phyloP scores from a whole-genome alignment of 148 eudicot species.

The Rhododendron henanense region DNA sequence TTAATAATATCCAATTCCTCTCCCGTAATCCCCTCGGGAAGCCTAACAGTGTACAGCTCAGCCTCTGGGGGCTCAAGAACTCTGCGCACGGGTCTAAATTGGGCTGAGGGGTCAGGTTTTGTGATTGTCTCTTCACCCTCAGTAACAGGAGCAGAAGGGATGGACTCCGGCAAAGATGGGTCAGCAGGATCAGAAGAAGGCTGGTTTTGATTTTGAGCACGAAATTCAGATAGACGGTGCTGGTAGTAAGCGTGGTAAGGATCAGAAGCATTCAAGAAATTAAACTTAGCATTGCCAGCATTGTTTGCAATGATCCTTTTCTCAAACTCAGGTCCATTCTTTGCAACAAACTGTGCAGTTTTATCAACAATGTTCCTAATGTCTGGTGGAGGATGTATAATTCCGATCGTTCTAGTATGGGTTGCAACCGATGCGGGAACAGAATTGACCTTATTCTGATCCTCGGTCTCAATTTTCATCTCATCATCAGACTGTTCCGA shows the following conservation, averaged over 20 bases:
- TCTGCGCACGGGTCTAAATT: conserved; percentile 47
- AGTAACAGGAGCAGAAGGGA: conserved; percentile 23
- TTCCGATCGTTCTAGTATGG: conserved; percentile 50
- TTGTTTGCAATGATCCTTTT: conserved; percentile 58
- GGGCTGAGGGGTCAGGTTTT: conserved; percentile 52
- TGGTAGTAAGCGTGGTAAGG: conserved; percentile 62
- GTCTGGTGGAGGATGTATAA: conserved; percentile 63
- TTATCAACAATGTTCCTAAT: conserved; percentile 60
- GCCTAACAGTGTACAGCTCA: conserved; percentile 58
- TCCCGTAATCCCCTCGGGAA: conserved; percentile 61
- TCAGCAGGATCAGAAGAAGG: conserved; percentile 24
- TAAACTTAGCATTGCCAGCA: conserved; percentile 54
- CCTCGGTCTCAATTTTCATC: conserved; percentile 23
- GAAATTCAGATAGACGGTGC: conserved; percentile 51
- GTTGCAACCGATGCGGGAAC: conserved; percentile 41
- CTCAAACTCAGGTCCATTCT: conserved; percentile 66
- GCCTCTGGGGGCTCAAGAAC: conserved; percentile 61
- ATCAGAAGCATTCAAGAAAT: conserved; percentile 49
- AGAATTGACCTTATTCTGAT: conserved; percentile 26
- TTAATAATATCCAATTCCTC: conserved; percentile 63
- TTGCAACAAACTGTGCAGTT: conserved; percentile 54
- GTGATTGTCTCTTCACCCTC: conserved; percentile 26
- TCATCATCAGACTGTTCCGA: conserved; percentile 26
- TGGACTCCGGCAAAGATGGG: conserved; percentile 24
- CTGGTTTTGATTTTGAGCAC: conserved; percentile 42